Conservation (phyloP, 495 filamentous ascomycete species). For the Daldinia decipiens region DNA sequence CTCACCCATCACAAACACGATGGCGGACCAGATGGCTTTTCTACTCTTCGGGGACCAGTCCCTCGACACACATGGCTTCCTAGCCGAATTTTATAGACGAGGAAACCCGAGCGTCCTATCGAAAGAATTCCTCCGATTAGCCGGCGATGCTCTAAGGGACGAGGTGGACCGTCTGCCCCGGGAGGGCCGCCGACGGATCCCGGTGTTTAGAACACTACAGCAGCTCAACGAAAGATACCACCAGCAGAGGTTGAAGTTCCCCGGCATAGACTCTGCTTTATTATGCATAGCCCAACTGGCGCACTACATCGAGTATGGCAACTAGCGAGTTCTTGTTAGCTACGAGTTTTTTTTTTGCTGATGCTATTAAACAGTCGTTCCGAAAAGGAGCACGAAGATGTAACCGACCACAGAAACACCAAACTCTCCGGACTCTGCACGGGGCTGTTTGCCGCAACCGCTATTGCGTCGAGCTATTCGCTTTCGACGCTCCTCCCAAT, state of each 20-base stretch:
- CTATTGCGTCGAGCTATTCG: slow-evolving; percentile 72
- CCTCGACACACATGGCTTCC: slow-evolving; percentile 72
- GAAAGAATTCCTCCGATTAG: slow-evolving; percentile 71
- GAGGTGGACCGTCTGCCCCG: slow-evolving; percentile 70
- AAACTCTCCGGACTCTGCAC: slow-evolving; percentile 74
- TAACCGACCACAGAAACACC: slow-evolving; percentile 55
- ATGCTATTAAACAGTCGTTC: slow-evolving; percentile 50
- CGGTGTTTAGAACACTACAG: slow-evolving; percentile 73
- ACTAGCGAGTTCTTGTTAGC: background rate
- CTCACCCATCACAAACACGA: slow-evolving; percentile 44
- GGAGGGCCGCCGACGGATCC: slow-evolving; percentile 69
- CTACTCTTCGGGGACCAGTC: slow-evolving; percentile 84
- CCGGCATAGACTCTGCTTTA: slow-evolving; percentile 72
- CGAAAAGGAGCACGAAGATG: slow-evolving; percentile 59
- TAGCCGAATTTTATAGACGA: slow-evolving; percentile 68
- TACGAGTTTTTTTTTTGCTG: slow-evolving; percentile 29
- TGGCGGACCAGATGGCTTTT: slow-evolving; percentile 58
- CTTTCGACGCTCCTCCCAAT: slow-evolving; percentile 74
- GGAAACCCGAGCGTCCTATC: slow-evolving; percentile 72
- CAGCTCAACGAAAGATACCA: slow-evolving; percentile 77
- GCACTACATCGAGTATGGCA: slow-evolving; percentile 77
- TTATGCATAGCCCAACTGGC: slow-evolving; percentile 76
- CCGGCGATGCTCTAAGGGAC: slow-evolving; percentile 68
- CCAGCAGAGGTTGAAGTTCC: slow-evolving; percentile 64
- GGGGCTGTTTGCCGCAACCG: slow-evolving; percentile 75